Evolutionary conservation across 1,284 basidiomycete genomes (phyloP), one percentile per base, ranked within the genome.

Genomic region (Melampsora abietis-canadensis): DNA sequence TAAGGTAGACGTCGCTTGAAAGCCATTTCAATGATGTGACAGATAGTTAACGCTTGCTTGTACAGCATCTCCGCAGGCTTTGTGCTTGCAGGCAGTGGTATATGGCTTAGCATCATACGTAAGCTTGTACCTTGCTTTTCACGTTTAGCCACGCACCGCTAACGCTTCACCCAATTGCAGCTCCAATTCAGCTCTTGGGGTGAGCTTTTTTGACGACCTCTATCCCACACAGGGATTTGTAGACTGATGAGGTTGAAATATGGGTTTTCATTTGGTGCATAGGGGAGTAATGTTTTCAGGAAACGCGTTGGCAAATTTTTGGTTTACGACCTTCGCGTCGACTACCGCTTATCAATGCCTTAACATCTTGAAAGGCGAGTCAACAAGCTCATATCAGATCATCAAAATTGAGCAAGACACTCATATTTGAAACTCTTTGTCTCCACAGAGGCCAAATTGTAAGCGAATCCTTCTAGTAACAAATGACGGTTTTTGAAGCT

Each of bases 291-390:
- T 54, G 51, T 54, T 54, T 27, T 21, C 51, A 54, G 51, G 51
- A 21, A 54, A 54, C 51, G 51, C 51, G 21, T 27, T 54, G n/a
- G 15, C 51, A 8, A 54, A 54, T 27, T 54, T 54, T 54, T 54
- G 51, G 51, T 54, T 54, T 54, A 54, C 51, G 10, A 54, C 51
- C n/a, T 54, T 54, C 51, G 51, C 51, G n/a, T 54, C 51, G n/a
- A 54, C 51, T 14, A 54, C 51, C 27, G 51, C 51, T 54, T 54
- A 54, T 54, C 51, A 54, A 54, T 54, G 51, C 27, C 51, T 54
- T 4, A 54, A 54, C 21, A 54, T 54, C 27, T 54, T 54, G 51
- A 54, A 54, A 54, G 51, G 51, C 27, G 51, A 54, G 51, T 27
- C 21, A 6, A 40, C 19, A 54, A 14, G 51, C 4, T 21, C 8